Percentiles rank a stretch among this genome's conserved stretches.
phyloP scores from a whole-genome alignment of 2,329 filamentous ascomycete genomes.

The Exophiala alcalophila region DNA sequence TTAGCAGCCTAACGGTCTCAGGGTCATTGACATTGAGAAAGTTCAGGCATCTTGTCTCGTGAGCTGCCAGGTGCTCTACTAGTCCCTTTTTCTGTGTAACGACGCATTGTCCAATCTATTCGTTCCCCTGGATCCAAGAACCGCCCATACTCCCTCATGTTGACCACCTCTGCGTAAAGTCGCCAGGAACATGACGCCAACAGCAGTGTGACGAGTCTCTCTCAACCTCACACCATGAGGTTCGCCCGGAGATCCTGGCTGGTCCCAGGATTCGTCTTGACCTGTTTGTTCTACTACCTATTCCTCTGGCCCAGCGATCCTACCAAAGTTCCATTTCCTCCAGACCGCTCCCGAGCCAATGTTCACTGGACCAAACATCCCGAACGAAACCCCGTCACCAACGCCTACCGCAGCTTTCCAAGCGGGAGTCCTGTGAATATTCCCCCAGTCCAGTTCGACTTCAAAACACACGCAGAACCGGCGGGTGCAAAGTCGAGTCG shows the following conservation, averaged over 20 bases:
- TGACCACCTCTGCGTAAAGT: no score
- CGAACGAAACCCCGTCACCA: slow-evolving; percentile 26
- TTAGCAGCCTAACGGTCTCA: no score
- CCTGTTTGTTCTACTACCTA: slow-evolving; percentile 25
- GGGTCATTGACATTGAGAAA: no score
- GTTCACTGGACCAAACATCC: slow-evolving; percentile 25
- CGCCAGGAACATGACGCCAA: background rate
- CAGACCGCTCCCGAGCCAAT: slow-evolving; percentile 2
- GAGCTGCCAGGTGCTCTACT: no score
- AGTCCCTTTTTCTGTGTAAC: no score
- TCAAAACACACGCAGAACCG: slow-evolving; percentile 22
- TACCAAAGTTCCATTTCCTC: slow-evolving; percentile 1
- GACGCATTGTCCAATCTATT: no score
- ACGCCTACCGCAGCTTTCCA: slow-evolving; percentile 23
- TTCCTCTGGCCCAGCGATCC: slow-evolving; percentile 18
- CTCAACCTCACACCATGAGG: slow-evolving; percentile 28
- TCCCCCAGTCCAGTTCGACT: slow-evolving; percentile 30
- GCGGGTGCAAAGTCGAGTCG: slow-evolving; percentile 14
- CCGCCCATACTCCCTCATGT: no score
- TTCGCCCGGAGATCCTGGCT: slow-evolving; percentile 28
- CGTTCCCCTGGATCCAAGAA: no score
- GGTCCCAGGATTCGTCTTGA: slow-evolving; percentile 24
- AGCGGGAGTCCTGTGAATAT: slow-evolving; percentile 22
- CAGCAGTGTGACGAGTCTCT: background rate
- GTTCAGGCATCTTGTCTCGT: no score